These are phyloP conservation scores for Grosmannia clavigera DNA, from an alignment of 2,329 filamentous ascomycete species.

Conservation along the genomic window DNA sequence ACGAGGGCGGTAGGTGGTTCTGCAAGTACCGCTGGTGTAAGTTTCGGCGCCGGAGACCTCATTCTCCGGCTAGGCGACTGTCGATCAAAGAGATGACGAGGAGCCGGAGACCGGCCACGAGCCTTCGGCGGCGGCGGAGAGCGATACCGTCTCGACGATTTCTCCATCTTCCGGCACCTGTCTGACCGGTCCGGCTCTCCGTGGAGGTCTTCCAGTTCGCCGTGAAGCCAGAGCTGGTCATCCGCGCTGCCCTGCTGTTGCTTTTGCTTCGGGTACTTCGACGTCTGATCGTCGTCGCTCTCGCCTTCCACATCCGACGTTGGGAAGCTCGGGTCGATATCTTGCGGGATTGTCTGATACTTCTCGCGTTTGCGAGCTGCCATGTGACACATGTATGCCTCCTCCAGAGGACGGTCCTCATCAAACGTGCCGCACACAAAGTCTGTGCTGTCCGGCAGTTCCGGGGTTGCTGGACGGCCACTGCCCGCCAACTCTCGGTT, in stretches of 20 bases:
- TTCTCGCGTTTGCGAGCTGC: constrained; percentile 72
- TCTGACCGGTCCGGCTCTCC: constrained; percentile 41
- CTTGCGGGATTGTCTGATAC: constrained; percentile 76
- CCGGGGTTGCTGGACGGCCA: constrained; percentile 58
- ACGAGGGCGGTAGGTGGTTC: constrained; percentile 15
- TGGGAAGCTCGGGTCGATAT: constrained; percentile 95
- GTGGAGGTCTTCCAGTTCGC: constrained; percentile 55
- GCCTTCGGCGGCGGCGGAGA: constrained; percentile 41
- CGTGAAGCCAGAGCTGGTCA: constrained; percentile 56
- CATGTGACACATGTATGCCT: constrained; percentile 77
- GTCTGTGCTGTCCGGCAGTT: constrained; percentile 92
- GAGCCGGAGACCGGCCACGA: constrained; percentile 42
- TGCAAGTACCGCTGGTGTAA: constrained; percentile 9
- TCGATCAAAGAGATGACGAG: constrained; percentile 47
- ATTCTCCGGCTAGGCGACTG: constrained; percentile 55
- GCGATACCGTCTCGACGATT: constrained; percentile 50
- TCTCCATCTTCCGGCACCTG: constrained; percentile 37
- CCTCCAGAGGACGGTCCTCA: constrained; percentile 88
- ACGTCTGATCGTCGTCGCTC: constrained; percentile 52
- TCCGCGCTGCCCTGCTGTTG: constrained; percentile 49
- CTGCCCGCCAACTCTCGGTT: constrained; percentile 28
- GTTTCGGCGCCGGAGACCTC: constrained; percentile 55
- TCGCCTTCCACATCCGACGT: constrained; percentile 85
- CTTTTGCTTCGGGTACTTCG: constrained; percentile 10
- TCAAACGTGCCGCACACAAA: constrained; percentile 98